phyloP scores from a whole-genome alignment of 768 basidiomycete species.

The Fistulinella prunicolor region DNA sequence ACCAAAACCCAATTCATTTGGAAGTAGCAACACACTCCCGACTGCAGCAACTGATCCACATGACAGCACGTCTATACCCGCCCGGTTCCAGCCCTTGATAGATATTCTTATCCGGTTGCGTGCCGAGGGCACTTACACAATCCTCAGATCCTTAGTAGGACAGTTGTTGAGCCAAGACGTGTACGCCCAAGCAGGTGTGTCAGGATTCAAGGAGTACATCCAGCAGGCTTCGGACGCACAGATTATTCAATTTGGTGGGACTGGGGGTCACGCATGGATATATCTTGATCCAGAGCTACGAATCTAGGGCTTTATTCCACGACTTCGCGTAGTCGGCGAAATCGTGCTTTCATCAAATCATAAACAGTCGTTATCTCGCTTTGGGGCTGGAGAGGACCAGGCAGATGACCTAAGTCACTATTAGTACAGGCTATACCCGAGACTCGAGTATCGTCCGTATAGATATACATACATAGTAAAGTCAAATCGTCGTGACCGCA shows the following conservation, averaged over 20 bases:
- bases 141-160: slow-evolving; percentile 40
- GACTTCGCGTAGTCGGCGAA: slow-evolving; percentile 8
- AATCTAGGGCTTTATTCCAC: slow-evolving; percentile 6
- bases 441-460: background rate
- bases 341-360: slow-evolving; percentile 10
- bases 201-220: slow-evolving; percentile 42
- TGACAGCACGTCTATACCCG: slow-evolving; percentile 5
- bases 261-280: slow-evolving; percentile 37
- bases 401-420: slow-evolving; percentile 9
- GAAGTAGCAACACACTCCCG: background rate
- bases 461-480: background rate
- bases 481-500: background rate
- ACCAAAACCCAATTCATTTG: background rate
- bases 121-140: slow-evolving; percentile 30
- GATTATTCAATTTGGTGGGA: slow-evolving; percentile 42
- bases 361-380: slow-evolving; percentile 4
- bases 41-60: background rate
- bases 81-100: slow-evolving; percentile 32
- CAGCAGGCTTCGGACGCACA: slow-evolving; percentile 36
- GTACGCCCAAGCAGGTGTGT: slow-evolving; percentile 40
- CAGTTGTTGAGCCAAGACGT: slow-evolving; percentile 29
- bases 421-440: background rate
- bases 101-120: slow-evolving; percentile 31
- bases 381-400: background rate
- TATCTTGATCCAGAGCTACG: slow-evolving; percentile 24